Evolutionary conservation across 768 basidiomycete species (phyloP).

Genomic region (Amanita phalloides): DNA sequence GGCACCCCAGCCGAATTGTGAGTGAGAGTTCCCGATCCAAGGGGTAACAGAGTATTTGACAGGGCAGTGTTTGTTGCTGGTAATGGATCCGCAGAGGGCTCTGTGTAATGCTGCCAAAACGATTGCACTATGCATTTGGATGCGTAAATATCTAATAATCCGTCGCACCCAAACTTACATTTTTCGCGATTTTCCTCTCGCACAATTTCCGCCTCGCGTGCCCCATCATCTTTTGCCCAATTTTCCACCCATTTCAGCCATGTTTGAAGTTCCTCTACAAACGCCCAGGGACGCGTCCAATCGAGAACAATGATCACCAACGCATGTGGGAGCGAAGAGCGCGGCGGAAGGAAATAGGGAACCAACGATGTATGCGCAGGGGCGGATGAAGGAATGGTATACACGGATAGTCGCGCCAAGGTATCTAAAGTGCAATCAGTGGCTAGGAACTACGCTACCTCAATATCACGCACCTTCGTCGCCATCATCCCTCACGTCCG

Average conservation of each 20-base stretch:
- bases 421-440: conserved; percentile 44
- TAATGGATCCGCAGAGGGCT: conserved; percentile 60
- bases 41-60: conserved; percentile 63
- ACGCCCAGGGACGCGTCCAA: conserved; percentile 93
- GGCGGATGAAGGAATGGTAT: conserved; percentile 80
- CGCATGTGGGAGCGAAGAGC: conserved; percentile 54
- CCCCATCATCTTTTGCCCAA: conserved; percentile 63
- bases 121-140: conserved; percentile 54
- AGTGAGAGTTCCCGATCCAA: conserved; percentile 77
- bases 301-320: conserved; percentile 81
- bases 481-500: conserved; percentile 83
- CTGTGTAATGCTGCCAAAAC: conserved; percentile 82
- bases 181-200: conserved; percentile 78
- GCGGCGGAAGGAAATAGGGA: conserved; percentile 71
- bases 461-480: conserved; percentile 66
- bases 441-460: conserved; percentile 1
- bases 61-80: conserved; percentile 50
- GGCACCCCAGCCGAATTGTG: conserved; percentile 83
- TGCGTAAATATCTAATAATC: conserved; percentile 4
- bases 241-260: conserved; percentile 85
- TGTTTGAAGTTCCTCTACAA: conserved; percentile 70
- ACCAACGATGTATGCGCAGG: conserved; percentile 59
- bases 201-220: conserved; percentile 62
- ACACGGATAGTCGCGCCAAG: conserved; percentile 81
- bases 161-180: conserved; percentile 36